These are phyloP conservation scores for Nepenthes mirabilis DNA, from an alignment of 148 eudicot species.

Conservation along the genomic window DNA sequence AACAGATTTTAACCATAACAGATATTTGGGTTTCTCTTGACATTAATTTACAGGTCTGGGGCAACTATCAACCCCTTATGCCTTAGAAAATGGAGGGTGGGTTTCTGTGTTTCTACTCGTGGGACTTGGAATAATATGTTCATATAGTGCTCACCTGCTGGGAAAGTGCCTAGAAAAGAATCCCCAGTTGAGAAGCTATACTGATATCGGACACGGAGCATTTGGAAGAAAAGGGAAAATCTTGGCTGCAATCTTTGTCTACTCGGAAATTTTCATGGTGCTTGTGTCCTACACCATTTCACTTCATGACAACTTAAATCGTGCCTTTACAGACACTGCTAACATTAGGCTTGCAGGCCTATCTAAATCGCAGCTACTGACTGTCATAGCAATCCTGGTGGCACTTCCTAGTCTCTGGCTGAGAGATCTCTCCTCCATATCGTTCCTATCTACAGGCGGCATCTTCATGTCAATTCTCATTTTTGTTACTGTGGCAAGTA, in stretches of 20 bases:
- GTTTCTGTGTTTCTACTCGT: slow-evolving; percentile 43
- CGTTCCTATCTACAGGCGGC: slow-evolving; percentile 38
- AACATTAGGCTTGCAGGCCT: slow-evolving; percentile 14
- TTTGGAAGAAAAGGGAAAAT: slow-evolving; percentile 51
- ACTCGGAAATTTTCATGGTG: slow-evolving; percentile 59
- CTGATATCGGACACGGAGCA: slow-evolving; percentile 52
- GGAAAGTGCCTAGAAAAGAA: slow-evolving; percentile 54
- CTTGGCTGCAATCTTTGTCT: slow-evolving; percentile 41
- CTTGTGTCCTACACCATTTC: slow-evolving; percentile 84
- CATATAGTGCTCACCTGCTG: slow-evolving; percentile 58
- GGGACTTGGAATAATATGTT: slow-evolving; percentile 40
- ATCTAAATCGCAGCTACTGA: slow-evolving; percentile 43
- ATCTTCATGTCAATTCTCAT: slow-evolving; percentile 27
- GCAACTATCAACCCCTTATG: slow-evolving; percentile 67
- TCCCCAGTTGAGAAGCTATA: slow-evolving; percentile 45
- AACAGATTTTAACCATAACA: not conserved
- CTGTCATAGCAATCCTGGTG: slow-evolving; percentile 48
- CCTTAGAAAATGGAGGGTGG: slow-evolving; percentile 70
- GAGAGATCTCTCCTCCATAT: slow-evolving; percentile 50
- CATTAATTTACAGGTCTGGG: slow-evolving; percentile 40
- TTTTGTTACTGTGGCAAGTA: slow-evolving; percentile 36
- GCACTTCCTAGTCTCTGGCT: slow-evolving; percentile 74
- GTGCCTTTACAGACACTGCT: slow-evolving; percentile 8
- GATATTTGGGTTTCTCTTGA: not conserved
- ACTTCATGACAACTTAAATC: slow-evolving; percentile 60